Evolutionary conservation across 2,329 filamentous ascomycete species (phyloP), one percentile per base, ranked within the genome.

Genomic region (Kalmusia sp.): DNA sequence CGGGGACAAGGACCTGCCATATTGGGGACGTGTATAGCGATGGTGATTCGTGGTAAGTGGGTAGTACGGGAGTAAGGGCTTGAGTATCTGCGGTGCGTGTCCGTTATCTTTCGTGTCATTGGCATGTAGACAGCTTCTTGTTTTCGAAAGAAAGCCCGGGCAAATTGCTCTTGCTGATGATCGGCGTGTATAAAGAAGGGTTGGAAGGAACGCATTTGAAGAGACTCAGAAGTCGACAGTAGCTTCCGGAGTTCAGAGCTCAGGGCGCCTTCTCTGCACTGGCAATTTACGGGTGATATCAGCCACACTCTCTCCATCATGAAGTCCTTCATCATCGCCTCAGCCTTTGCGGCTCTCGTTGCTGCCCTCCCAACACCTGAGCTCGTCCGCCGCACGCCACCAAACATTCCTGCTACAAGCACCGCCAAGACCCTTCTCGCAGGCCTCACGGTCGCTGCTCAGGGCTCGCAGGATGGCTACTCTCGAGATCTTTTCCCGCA

Each of bases 401-500:
- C 88, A 6, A 84, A 85, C 34, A 85, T 92, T 53, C 90, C 90
- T 15, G 80, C 81, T 4, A 77, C 79, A 1, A 70, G 83, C 1
- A 77, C 76, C 0, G 89, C 89, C 17, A 79, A 81, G 56, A 79
- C 78, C 6, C 79, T 84, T 56, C 84, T 92, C 28, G 77, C 78
- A 2, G 75, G 70, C 24, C 77, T 92, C 46, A 85, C 81, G 0
- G 86, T 90, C 15, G 78, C 79, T 3, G 73, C 82, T 0, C 76
- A 82, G 35, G 82, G 81, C 30, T 80, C 84, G 45, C 80, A 82
- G 40, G 77, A 75, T n/a, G 73, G 74, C 17, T 92, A 92, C 75
- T 77, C 81, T 52, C 87, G 90, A 47, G 81, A 84, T 63, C 75
- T 87, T 47, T 93, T 93, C 76, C 87, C 86, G 2, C 85, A 87